Percentiles rank a stretch among this genome's conserved stretches.
Evolutionary conservation across 2,329 filamentous ascomycete genomes (phyloP).

Genomic region (Cryphonectria radicalis): DNA sequence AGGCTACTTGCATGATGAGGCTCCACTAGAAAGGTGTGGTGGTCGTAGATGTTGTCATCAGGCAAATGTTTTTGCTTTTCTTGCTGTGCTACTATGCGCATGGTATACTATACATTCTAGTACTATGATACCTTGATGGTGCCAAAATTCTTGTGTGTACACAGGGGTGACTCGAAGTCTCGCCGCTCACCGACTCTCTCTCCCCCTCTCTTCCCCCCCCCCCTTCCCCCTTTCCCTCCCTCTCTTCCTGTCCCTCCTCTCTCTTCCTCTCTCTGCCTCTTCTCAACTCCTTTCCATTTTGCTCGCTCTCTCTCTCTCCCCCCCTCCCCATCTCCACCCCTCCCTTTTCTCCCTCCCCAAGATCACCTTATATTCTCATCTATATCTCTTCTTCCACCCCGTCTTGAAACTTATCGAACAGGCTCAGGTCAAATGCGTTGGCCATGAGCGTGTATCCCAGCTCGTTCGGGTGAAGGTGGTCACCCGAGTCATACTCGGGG

Average conservation of each 20-base stretch:
- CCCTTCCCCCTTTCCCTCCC: not conserved
- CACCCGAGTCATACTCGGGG: slow-evolving; percentile 56
- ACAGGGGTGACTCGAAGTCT: not conserved
- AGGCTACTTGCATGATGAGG: not conserved
- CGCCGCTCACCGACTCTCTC: not conserved
- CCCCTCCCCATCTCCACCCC: not conserved
- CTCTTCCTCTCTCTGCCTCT: not conserved
- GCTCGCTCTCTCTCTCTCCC: not conserved
- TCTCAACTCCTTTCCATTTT: not conserved
- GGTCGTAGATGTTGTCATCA: not conserved
- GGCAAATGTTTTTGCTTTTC: not conserved
- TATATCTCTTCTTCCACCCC: slow-evolving; percentile 34
- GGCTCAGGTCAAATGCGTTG: slow-evolving; percentile 53
- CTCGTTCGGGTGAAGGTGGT: slow-evolving; percentile 63
- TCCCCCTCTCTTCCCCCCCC: not conserved
- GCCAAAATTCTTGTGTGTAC: not conserved
- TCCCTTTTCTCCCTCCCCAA: not conserved
- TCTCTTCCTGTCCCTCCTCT: not conserved
- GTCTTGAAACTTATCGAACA: slow-evolving; percentile 48
- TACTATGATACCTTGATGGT: not conserved
- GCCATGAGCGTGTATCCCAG: slow-evolving; percentile 61
- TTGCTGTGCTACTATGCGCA: not conserved
- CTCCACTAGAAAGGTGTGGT: not conserved
- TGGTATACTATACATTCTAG: not conserved
- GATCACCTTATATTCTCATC: not conserved